phyloP scores from a whole-genome alignment of 345 rosid genomes.

The Adansonia digitata region DNA sequence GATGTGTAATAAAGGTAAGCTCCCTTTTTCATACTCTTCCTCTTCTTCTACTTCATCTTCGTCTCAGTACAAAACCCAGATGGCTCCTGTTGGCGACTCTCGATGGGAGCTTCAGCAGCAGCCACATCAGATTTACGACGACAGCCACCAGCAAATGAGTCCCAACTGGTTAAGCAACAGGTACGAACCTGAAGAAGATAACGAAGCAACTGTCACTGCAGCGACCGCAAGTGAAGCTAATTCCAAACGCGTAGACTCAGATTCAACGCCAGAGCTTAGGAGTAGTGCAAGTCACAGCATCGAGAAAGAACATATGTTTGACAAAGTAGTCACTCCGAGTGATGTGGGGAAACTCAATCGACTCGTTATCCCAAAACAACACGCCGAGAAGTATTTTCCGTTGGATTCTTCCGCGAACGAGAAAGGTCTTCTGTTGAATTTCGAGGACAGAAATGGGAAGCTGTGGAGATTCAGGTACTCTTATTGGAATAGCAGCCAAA shows the following conservation, averaged over 20 bases:
- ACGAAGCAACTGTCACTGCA: background rate
- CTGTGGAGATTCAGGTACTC: conserved; percentile 70
- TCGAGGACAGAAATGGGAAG: conserved; percentile 64
- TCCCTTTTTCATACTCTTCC: conserved; percentile 24
- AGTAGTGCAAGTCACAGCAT: conserved; percentile 15
- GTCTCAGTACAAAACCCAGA: conserved; percentile 20
- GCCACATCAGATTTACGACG: conserved; percentile 15
- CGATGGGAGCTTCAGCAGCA: conserved; percentile 7
- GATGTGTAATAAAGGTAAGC: conserved; percentile 22
- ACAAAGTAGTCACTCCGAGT: conserved; percentile 62
- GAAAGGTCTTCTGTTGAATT: conserved; percentile 64
- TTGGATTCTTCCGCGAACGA: conserved; percentile 64
- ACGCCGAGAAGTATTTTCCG: conserved; percentile 82
- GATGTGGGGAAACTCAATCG: conserved; percentile 67
- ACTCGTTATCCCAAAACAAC: conserved; percentile 57
- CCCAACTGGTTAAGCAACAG: conserved; percentile 31
- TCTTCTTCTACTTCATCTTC: conserved; percentile 29
- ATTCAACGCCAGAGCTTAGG: conserved; percentile 7
- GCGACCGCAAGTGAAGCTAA: conserved; percentile 8
- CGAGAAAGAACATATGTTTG: conserved; percentile 53
- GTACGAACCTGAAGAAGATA: conserved; percentile 25
- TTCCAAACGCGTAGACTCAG: conserved; percentile 18
- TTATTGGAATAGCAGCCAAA: conserved; percentile 76
- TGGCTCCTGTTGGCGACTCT: conserved; percentile 11
- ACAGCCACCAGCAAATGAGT: conserved; percentile 20